phyloP scores from a whole-genome alignment of 2,329 filamentous ascomycete species.

The Colletotrichum viniferum region DNA sequence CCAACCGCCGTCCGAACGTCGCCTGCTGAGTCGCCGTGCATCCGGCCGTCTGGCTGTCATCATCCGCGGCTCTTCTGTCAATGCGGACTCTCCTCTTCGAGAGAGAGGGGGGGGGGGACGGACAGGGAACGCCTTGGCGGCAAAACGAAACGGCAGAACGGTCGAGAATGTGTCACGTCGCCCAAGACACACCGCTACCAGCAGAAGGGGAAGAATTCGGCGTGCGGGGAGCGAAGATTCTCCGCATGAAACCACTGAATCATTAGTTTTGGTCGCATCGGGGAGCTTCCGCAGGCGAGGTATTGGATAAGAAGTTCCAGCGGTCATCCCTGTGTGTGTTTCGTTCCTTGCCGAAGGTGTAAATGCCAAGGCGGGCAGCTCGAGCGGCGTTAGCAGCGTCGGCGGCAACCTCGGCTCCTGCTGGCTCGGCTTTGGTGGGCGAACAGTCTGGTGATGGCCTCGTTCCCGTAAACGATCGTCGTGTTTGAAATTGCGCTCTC shows the following conservation, averaged over 20 bases:
- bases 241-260: conserved; percentile 8
- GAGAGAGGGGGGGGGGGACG: neutral
- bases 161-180: neutral
- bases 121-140: neutral
- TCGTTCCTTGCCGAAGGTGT: neutral
- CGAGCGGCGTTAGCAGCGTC: neutral
- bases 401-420: neutral
- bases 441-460: neutral
- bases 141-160: neutral
- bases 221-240: neutral
- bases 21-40: neutral
- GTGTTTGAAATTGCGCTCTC: neutral
- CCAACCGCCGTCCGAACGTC: neutral
- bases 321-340: neutral
- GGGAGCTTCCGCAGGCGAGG: neutral
- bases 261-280: neutral
- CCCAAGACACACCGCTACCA: neutral
- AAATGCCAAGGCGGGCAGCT: neutral
- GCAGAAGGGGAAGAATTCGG: neutral
- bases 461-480: neutral
- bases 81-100: neutral
- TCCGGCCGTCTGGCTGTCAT: neutral
- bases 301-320: neutral
- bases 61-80: neutral
- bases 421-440: neutral